Base-by-base conservation (phyloP, 1,284 basidiomycete species). In the Pseudozyma hubeiensis region DNA sequence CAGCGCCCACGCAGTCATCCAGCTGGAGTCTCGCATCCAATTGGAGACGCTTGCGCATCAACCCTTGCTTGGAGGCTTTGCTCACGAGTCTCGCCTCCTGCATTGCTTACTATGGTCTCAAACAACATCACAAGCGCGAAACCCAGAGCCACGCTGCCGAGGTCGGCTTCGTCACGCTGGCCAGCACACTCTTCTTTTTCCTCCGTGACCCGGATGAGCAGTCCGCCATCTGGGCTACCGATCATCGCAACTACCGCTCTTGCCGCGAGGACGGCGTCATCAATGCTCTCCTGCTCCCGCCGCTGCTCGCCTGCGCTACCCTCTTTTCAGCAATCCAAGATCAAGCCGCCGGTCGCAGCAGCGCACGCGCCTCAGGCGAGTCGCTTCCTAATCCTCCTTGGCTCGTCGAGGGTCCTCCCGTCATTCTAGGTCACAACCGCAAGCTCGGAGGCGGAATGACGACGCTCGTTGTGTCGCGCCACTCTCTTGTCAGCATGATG, bases 151-250 rank as follows among this genome's bases (percentile, higher is more conserved):
- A 66, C 41, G 64, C 55, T 39, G 50, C 71, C 65, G 79, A 79
- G 39, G 53, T 79, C 30, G 77, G 74, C 31, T 53, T 68, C 30
- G 52, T 75, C 16, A 60, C 75, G 39, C 61, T 66, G 33, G 37
- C 58, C 49, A 75, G 68, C 53, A 47, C 65, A 19, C 67, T 73
- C 31, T 78, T 77, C 69, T 69, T 73, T 47, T 60, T 78, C 40
- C 49, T 77, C 5, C 70, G 74, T 14, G 41, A 55, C 35, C 66
- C 67, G 1, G 55, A 66, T 34, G 71, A 73, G 52, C 53, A 69
- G 34, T 68, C 76, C 11, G 69, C 70, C 35, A 78, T 81, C 39
- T 81, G 78, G 79, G 75, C 78, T 14, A 81, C 79, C 31, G 77
- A 81, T 33, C 66, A 64, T 40, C 72, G 79, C 55, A 77, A 78